Evolutionary conservation across 352 stramenopile species (phyloP).

Genomic region (Thalassiosira ordinaria): DNA sequence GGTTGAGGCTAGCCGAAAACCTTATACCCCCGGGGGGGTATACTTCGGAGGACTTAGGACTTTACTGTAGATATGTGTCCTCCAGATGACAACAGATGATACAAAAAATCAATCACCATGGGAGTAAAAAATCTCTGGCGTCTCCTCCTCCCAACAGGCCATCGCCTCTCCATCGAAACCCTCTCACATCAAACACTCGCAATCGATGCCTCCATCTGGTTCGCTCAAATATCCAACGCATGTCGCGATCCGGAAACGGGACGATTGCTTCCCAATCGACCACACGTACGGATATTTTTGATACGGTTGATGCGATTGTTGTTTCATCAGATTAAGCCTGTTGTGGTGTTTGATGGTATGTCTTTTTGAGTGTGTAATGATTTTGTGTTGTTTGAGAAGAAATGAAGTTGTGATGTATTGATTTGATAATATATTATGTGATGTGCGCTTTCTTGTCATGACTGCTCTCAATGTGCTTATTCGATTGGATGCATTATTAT

Average conservation of each 20-base stretch:
- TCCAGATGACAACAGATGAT: not conserved
- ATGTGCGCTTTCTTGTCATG: not conserved
- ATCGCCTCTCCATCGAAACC: slow-evolving; percentile 97
- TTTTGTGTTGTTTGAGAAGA: too few species aligned
- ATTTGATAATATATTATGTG: too few species aligned
- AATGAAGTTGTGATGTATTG: too few species aligned
- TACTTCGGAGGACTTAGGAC: too few species aligned
- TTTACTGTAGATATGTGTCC: too few species aligned
- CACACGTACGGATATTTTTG: slow-evolving; percentile 93
- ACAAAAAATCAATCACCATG: slow-evolving; percentile 84
- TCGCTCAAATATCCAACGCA: slow-evolving; percentile 99
- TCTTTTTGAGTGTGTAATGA: too few species aligned
- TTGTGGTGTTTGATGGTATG: slow-evolving; percentile 97
- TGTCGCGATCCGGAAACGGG: slow-evolving; percentile 92
- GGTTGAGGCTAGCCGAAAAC: too few species aligned
- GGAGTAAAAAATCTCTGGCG: slow-evolving; percentile 98
- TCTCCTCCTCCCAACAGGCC: slow-evolving; percentile 94
- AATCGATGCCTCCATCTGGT: slow-evolving; percentile 99
- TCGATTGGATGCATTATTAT: too few species aligned
- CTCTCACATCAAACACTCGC: slow-evolving; percentile 95
- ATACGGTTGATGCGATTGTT: slow-evolving; percentile 91
- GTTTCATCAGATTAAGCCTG: slow-evolving; percentile 95
- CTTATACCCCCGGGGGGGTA: too few species aligned
- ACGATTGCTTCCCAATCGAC: slow-evolving; percentile 90
- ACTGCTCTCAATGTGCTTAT: not conserved